Base-by-base conservation (phyloP, 768 basidiomycete genomes). In the Pisolithus sp. region DNA sequence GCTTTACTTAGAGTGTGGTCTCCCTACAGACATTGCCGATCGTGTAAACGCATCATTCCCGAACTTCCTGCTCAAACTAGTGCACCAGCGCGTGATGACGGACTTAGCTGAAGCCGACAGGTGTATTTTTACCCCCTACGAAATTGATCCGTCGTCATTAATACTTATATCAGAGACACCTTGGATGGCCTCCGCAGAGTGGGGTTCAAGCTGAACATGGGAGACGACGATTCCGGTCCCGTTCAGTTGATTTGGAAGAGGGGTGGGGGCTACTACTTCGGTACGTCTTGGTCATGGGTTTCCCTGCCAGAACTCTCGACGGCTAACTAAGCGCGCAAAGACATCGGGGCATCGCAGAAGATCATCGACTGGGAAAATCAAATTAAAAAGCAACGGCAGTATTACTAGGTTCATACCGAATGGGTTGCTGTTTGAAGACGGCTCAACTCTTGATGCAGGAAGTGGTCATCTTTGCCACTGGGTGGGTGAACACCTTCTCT, bases 321-420 rank as follows among this genome's bases (percentile, higher is more conserved):
- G 15, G 18, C 31, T 17, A 45, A 30, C 18, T 18, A 36, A 20
- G 26, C 12, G 38, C n/a, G 21, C 20, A 45, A 17, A 81, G 81
- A 82, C 56, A 75, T 77, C 20, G 83, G 83, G 30, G 79, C 77
- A 9, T 77, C 77, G 53, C 76, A 83, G 63, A 68, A 79, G 56
- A 79, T 86, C 59, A 75, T 77, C 43, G 80, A 85, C 58, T n/a
- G 82, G 83, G 5, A 79, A 81, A 60, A 82, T 87, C 71, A 85
- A 84, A 63, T 65, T 87, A 51, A 86, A 86, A 69, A 82, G 76
- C 66, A 81, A 81, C 50, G 68, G 68, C 45, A 67, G 71, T 43
- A 76, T 86, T 50, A 62, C 72, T 50, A 61, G 61, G 20, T 78
- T 80, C 61, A 75, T 69, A 2, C 56, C 68, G 41, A 59, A 50